A percentile compares a stretch with the other conserved stretches of the same genome.
phyloP scores from a whole-genome alignment of 2,329 filamentous ascomycete species.

The Colletotrichum shisoi region DNA sequence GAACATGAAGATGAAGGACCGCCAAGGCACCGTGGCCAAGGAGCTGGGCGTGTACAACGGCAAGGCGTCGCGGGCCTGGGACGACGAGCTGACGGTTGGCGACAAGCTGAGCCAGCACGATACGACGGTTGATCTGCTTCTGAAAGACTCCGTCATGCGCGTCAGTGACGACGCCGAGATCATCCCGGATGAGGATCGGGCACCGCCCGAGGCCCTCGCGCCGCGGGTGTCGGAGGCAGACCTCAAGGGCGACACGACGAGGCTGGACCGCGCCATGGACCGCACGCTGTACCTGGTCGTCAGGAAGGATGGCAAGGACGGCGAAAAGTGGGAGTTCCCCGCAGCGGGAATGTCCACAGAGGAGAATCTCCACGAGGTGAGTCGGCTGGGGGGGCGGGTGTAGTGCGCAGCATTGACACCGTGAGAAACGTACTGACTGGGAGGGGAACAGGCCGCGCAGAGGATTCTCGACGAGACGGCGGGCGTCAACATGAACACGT shows the following conservation, averaged over 20 bases:
- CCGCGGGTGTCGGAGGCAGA: slow-evolving; percentile 81
- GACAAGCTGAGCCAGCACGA: slow-evolving; percentile 71
- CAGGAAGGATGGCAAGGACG: slow-evolving; percentile 60
- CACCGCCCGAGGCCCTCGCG: slow-evolving; percentile 74
- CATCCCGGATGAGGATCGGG: slow-evolving; percentile 65
- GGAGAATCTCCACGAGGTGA: slow-evolving; percentile 84
- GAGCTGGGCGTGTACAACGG: slow-evolving; percentile 88
- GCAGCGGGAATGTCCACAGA: slow-evolving; percentile 71
- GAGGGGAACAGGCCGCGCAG: slow-evolving; percentile 72
- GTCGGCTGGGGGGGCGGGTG: slow-evolving; percentile 45
- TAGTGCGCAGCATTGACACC: too few relatives aligned
- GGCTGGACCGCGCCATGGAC: slow-evolving; percentile 80
- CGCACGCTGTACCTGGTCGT: slow-evolving; percentile 89
- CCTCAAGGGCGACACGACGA: slow-evolving; percentile 72
- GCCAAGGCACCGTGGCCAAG: slow-evolving; percentile 75
- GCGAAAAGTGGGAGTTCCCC: slow-evolving; percentile 83
- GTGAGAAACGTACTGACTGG: background rate
- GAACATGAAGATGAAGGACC: slow-evolving; percentile 82
- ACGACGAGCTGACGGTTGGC: slow-evolving; percentile 86
- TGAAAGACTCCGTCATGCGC: slow-evolving; percentile 76
- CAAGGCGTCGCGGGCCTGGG: slow-evolving; percentile 76
- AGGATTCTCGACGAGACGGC: slow-evolving; percentile 78
- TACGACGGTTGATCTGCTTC: slow-evolving; percentile 70
- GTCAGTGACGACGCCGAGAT: slow-evolving; percentile 68
- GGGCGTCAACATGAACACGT: slow-evolving; percentile 97